phyloP scores from a whole-genome alignment of 257 asterid species.

The Ophiorrhiza pumila region DNA sequence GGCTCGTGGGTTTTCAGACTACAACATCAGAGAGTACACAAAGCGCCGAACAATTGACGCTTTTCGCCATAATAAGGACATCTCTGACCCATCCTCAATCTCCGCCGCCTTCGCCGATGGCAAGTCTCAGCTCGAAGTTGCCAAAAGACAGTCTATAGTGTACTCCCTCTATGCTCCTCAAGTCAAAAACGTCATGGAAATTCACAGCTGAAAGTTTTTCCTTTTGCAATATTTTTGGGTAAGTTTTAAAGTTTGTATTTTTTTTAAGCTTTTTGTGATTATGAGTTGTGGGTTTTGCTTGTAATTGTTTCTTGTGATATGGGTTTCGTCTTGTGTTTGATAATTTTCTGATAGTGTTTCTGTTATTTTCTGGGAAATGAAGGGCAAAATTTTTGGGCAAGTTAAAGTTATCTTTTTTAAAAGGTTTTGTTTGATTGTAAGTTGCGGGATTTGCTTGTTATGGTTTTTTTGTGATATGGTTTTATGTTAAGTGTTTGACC shows the following conservation, averaged over 20 bases:
- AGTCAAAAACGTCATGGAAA: conserved; percentile 78
- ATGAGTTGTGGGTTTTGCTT: neutral
- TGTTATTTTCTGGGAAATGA: neutral
- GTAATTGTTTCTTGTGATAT: neutral
- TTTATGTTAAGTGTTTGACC: neutral
- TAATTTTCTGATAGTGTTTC: neutral
- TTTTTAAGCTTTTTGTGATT: neutral
- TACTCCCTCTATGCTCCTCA: conserved; percentile 73
- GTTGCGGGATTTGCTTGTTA: neutral
- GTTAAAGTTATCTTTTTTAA: no score
- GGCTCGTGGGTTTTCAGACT: conserved; percentile 73
- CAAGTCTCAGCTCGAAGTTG: conserved; percentile 69
- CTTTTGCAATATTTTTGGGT: neutral
- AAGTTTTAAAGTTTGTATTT: neutral
- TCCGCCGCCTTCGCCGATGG: conserved; percentile 77
- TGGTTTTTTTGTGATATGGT: neutral
- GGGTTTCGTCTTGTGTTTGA: neutral
- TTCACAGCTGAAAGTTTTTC: conserved; percentile 22
- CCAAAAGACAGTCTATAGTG: conserved; percentile 75
- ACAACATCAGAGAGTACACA: conserved; percentile 79
- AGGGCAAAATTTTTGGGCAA: no score
- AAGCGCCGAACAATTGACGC: conserved; percentile 81
- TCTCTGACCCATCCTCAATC: conserved; percentile 45
- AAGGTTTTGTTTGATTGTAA: neutral
- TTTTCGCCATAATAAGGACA: conserved; percentile 60